A percentile compares a stretch with the other conserved stretches of the same genome.
Evolutionary conservation across 805 yeast species (phyloP).

Genomic region (Ogataea trehaloabstinens): DNA sequence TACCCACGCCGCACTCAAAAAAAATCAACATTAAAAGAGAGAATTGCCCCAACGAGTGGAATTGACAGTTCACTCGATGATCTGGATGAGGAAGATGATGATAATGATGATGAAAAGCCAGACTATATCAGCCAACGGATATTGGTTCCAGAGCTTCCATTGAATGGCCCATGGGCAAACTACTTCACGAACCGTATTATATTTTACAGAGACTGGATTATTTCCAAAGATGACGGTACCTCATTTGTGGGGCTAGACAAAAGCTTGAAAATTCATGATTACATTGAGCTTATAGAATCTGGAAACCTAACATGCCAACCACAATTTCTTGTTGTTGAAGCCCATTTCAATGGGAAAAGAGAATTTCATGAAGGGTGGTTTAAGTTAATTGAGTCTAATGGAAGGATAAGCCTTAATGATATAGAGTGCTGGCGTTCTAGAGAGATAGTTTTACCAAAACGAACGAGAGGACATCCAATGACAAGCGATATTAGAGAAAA

Average conservation of each 20-base stretch:
- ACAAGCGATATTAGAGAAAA: neutral
- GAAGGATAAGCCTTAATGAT: constrained; percentile 14
- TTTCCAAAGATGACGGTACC: constrained; percentile 4
- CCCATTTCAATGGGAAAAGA: constrained; percentile 11
- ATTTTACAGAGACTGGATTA: constrained; percentile 31
- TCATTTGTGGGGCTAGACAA: constrained; percentile 13
- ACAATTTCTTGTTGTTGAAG: constrained; percentile 22
- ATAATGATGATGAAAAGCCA: constrained; percentile 1
- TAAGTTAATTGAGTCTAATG: constrained; percentile 9
- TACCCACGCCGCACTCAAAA: constrained; percentile 8
- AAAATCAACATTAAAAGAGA: neutral
- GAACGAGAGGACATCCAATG: neutral
- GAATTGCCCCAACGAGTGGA: neutral
- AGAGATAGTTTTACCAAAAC: neutral
- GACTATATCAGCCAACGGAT: constrained; percentile 27
- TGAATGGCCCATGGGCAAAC: constrained; percentile 27
- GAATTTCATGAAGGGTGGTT: constrained; percentile 18
- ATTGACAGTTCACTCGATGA: constrained; percentile 5
- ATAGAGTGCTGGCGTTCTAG: neutral
- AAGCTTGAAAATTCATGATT: constrained; percentile 17
- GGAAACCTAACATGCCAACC: constrained; percentile 21
- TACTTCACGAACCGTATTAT: constrained; percentile 29
- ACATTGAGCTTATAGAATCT: constrained; percentile 19
- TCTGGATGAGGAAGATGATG: constrained; percentile 8
- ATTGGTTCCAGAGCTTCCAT: constrained; percentile 30